These are phyloP conservation scores for Alternaria gansuensis DNA, from an alignment of 2,329 filamentous ascomycete species.

Conservation along the genomic window DNA sequence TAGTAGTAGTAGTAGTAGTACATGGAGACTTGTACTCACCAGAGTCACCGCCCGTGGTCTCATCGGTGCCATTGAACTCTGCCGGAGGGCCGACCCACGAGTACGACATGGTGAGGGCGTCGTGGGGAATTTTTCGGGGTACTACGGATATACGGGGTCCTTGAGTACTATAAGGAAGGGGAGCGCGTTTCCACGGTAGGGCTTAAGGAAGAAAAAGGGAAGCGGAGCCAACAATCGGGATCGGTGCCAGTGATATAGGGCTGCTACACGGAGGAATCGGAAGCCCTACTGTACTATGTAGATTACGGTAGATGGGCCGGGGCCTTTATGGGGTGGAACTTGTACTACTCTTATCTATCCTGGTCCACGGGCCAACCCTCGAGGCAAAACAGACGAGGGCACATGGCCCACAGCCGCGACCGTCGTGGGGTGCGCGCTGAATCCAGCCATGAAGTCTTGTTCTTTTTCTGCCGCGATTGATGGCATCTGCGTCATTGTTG, in stretches of 20 bases:
- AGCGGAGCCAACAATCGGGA: slow-evolving; percentile 30
- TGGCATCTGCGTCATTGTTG: slow-evolving; percentile 42
- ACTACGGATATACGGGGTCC: slow-evolving; percentile 17
- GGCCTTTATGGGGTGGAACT: slow-evolving; percentile 47
- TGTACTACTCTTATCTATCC: slow-evolving; percentile 52
- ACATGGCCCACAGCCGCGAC: slow-evolving; percentile 42
- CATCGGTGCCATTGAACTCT: slow-evolving; percentile 64
- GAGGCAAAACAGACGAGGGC: slow-evolving; percentile 50
- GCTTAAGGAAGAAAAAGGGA: slow-evolving; percentile 24
- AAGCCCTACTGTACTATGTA: slow-evolving; percentile 44
- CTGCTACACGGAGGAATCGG: slow-evolving; percentile 43
- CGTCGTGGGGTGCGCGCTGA: slow-evolving; percentile 51
- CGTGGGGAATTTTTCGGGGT: slow-evolving; percentile 21
- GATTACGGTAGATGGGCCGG: slow-evolving; percentile 41
- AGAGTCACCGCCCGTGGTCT: slow-evolving; percentile 76
- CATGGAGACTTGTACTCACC: slow-evolving; percentile 64
- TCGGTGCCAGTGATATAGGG: slow-evolving; percentile 44
- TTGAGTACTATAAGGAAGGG: slow-evolving; percentile 12
- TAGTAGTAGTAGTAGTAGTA: slow-evolving; percentile 1
- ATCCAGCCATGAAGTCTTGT: slow-evolving; percentile 43
- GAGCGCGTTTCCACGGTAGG: slow-evolving; percentile 24
- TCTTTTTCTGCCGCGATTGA: slow-evolving; percentile 42
- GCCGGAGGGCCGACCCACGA: slow-evolving; percentile 58
- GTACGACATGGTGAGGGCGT: slow-evolving; percentile 57
- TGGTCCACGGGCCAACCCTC: slow-evolving; percentile 45